Conservation (phyloP, 2,329 filamentous ascomycete genomes). For the Fusarium haematococcum region DNA sequence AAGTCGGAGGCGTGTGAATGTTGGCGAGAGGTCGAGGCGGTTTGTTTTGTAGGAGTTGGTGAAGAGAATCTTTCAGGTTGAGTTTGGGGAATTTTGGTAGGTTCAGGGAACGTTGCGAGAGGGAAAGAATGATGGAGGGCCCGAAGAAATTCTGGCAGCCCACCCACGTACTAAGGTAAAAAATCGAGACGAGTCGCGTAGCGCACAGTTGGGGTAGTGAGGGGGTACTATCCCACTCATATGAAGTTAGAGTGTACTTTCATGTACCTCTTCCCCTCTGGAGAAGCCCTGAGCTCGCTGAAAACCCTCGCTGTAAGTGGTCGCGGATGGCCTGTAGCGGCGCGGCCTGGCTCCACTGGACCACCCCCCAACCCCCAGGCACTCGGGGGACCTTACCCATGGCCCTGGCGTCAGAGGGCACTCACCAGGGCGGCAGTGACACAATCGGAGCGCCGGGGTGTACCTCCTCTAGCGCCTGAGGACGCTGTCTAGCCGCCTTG, state of each 20-base stretch:
- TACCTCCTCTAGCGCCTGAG: not conserved
- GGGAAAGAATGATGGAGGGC: constrained; percentile 23
- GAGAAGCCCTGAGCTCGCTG: constrained; percentile 31
- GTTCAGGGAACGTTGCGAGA: constrained; percentile 27
- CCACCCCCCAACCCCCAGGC: constrained; percentile 16
- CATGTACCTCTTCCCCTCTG: not conserved
- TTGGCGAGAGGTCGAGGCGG: not conserved
- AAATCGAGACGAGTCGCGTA: constrained; percentile 18
- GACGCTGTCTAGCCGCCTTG: constrained; percentile 7
- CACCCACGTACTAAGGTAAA: constrained; percentile 22
- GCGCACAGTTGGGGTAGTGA: constrained; percentile 4
- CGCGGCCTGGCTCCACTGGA: constrained; percentile 8
- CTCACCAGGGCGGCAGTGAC: constrained; percentile 13
- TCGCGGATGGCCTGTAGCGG: constrained; percentile 1
- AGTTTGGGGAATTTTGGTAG: constrained; percentile 32
- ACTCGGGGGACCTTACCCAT: constrained; percentile 18
- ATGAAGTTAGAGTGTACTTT: not conserved
- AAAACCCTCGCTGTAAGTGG: constrained; percentile 25
- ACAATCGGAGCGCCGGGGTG: constrained; percentile 14
- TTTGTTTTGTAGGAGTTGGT: constrained; percentile 10
- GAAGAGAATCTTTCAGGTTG: constrained; percentile 16
- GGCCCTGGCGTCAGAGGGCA: constrained; percentile 28
- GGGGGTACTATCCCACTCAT: not conserved
- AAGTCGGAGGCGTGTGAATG: not conserved
- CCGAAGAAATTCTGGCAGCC: constrained; percentile 36